These are phyloP conservation scores for Syzygium jambos DNA, from an alignment of 345 rosid genomes.

Conservation along the genomic window DNA sequence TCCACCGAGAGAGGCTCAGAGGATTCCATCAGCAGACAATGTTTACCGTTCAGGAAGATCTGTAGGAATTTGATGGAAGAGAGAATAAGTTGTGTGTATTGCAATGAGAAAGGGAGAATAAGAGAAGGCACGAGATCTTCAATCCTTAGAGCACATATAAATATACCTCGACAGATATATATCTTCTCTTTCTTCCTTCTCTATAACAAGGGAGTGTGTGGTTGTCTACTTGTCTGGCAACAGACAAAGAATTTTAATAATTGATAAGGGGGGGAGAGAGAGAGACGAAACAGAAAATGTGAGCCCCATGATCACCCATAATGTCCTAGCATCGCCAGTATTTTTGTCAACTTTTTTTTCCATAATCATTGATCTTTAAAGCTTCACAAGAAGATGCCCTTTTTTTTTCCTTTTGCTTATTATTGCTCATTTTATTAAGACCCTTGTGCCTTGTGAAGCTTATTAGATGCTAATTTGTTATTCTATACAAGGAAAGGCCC, in stretches of 20 bases:
- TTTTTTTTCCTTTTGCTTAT: not conserved
- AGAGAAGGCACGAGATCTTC: not conserved
- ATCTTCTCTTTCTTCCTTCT: constrained; percentile 18
- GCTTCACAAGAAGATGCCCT: not conserved
- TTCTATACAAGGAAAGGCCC: not conserved
- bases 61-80: not conserved
- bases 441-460: not conserved
- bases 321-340: constrained; percentile 23
- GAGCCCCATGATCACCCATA: constrained; percentile 42
- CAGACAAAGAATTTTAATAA: constrained; percentile 59
- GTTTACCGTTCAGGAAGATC: not conserved
- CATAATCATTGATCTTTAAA: constrained; percentile 1
- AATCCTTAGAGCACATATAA: not conserved
- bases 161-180: constrained; percentile 14
- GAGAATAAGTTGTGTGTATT: not conserved
- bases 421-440: not conserved
- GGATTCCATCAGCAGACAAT: constrained; percentile 30
- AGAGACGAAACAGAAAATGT: constrained; percentile 26
- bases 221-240: constrained; percentile 38
- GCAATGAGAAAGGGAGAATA: not conserved
- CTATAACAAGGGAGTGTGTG: constrained; percentile 27
- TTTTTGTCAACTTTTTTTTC: constrained; percentile 3
- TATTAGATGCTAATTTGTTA: not conserved
- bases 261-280: constrained; percentile 34
- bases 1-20: constrained; percentile 72